These are phyloP conservation scores for Solanum boliviense DNA, from an alignment of 257 asterid genomes.

Conservation along the genomic window DNA sequence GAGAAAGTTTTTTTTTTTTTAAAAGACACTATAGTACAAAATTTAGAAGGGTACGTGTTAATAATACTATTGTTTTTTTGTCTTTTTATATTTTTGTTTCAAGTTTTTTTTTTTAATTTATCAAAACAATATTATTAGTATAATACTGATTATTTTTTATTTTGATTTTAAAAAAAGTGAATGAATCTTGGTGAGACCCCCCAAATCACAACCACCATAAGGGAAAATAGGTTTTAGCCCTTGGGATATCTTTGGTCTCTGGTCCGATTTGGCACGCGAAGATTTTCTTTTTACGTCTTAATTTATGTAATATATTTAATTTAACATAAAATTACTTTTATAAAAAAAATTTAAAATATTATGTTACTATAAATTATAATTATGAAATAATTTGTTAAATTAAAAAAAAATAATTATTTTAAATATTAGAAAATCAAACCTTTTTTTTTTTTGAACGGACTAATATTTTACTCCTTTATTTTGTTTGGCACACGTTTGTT, in stretches of 20 bases:
- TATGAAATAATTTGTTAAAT: neutral
- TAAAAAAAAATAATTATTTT: neutral
- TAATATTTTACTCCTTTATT: neutral
- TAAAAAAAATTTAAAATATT: too few species aligned
- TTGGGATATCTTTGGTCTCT: neutral
- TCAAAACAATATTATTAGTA: neutral
- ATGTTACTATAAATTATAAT: too few species aligned
- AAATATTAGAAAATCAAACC: neutral
- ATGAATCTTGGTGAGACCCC: conserved; percentile 26
- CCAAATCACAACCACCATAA: conserved; percentile 28
- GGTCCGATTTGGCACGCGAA: neutral
- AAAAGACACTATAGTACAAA: neutral
- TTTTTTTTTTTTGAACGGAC: neutral
- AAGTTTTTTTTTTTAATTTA: neutral
- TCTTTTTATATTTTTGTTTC: neutral
- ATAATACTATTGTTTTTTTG: neutral
- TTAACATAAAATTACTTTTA: too few species aligned
- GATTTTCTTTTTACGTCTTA: neutral
- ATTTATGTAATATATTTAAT: neutral
- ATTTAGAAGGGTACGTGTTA: neutral
- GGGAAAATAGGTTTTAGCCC: neutral
- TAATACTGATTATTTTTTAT: neutral
- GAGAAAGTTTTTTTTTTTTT: neutral
- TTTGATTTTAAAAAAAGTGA: neutral
- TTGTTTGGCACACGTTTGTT: neutral